Evolutionary conservation across 1,139 yeast genomes (phyloP).

Genomic region (Saccharomycopsis hybrid): DNA sequence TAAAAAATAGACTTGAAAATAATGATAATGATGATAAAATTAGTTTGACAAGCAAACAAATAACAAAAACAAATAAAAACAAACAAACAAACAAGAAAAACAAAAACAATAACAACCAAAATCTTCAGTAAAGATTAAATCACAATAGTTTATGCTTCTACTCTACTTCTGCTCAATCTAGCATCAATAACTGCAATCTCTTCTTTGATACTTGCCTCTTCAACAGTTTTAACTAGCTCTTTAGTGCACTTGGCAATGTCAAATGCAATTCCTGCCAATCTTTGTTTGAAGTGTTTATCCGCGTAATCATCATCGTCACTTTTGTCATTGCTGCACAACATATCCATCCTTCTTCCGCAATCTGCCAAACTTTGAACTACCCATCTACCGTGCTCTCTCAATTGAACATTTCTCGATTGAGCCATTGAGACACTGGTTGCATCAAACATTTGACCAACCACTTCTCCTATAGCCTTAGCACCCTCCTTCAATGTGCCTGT

Average conservation of each 20-base stretch:
- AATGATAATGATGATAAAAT: too few relatives aligned
- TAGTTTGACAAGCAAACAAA: too few relatives aligned
- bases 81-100: slow-evolving; percentile 3
- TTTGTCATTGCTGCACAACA: slow-evolving; percentile 44
- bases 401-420: slow-evolving; percentile 70
- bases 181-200: slow-evolving; percentile 48
- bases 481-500: slow-evolving; percentile 68
- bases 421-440: slow-evolving; percentile 88
- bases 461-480: slow-evolving; percentile 66
- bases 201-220: slow-evolving; percentile 83
- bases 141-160: background rate
- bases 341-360: slow-evolving; percentile 74
- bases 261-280: slow-evolving; percentile 91
- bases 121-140: background rate
- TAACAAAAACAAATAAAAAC: background rate
- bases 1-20: too few relatives aligned
- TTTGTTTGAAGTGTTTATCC: slow-evolving; percentile 83
- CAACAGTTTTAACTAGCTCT: slow-evolving; percentile 91
- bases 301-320: slow-evolving; percentile 59
- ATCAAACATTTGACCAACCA: slow-evolving; percentile 81
- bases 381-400: slow-evolving; percentile 88
- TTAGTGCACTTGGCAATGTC: slow-evolving; percentile 95
- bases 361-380: slow-evolving; percentile 82
- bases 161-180: slow-evolving; percentile 23
- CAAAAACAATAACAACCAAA: background rate